phyloP scores from a whole-genome alignment of 202 grass and related monocot genomes.

The Miscanthus sacchariflorus region DNA sequence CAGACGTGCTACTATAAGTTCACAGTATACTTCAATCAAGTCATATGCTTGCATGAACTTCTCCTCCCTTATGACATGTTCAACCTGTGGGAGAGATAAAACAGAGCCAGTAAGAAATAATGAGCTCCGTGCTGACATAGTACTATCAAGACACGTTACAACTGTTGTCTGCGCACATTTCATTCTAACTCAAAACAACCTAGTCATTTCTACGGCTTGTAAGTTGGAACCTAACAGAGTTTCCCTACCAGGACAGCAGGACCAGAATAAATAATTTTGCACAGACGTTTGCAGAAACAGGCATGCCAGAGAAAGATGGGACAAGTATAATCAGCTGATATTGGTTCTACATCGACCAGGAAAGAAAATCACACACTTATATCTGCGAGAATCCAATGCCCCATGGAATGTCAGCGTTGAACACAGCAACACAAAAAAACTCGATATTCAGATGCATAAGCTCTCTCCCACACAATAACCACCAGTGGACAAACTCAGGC shows the following conservation, averaged over 20 bases:
- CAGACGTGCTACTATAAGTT: conserved; percentile 88
- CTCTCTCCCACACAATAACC: not conserved
- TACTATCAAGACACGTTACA: not conserved
- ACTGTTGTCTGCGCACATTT: not conserved
- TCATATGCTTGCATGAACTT: conserved; percentile 94
- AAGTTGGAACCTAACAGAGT: not conserved
- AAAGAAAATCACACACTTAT: not conserved
- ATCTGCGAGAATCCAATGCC: not conserved
- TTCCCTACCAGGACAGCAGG: not conserved
- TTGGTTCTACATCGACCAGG: not conserved
- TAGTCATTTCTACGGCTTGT: not conserved
- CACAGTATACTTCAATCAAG: conserved; percentile 88
- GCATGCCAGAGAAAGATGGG: not conserved
- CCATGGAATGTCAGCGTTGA: not conserved
- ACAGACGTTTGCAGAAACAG: not conserved
- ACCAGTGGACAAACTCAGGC: not conserved
- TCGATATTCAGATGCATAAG: not conserved
- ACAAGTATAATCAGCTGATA: not conserved
- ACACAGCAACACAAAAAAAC: not conserved
- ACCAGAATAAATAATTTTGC: not conserved
- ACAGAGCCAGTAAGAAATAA: conserved; percentile 16
- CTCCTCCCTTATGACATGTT: conserved; percentile 99
- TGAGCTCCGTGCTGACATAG: conserved; percentile 15
- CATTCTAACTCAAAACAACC: not conserved
- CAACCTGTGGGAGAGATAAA: conserved; percentile 68